Conservation (phyloP, 1,139 yeast genomes). For the Protomyces inouyei region DNA sequence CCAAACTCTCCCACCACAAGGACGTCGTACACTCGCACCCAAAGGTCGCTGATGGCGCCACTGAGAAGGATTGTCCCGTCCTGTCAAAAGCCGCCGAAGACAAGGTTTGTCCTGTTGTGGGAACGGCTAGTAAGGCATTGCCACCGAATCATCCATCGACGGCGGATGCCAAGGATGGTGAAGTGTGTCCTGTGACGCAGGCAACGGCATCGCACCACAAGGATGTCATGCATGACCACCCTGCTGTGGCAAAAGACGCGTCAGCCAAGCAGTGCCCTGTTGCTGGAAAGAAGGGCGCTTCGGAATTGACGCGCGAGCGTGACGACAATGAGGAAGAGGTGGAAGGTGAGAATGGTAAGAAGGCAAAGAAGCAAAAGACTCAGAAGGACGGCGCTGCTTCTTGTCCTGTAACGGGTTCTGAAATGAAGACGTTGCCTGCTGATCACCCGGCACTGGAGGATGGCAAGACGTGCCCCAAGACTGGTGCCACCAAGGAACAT, state of each 20-base stretch:
- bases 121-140: conserved; percentile 9
- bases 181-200: conserved; percentile 20
- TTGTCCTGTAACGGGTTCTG: background rate
- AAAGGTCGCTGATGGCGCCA: conserved; percentile 1
- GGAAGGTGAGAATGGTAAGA: background rate
- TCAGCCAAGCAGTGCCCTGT: conserved; percentile 16
- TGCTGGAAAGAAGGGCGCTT: background rate
- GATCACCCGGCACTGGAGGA: background rate
- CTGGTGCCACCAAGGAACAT: conserved; percentile 11
- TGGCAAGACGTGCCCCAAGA: conserved; percentile 18
- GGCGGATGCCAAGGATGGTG: background rate
- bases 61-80: conserved; percentile 25
- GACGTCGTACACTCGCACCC: conserved; percentile 20
- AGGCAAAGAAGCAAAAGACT: background rate
- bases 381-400: background rate
- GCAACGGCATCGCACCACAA: conserved; percentile 18
- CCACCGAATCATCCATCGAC: conserved; percentile 20
- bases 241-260: background rate
- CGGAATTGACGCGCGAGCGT: background rate
- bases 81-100: conserved; percentile 8
- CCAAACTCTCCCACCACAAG: conserved; percentile 13
- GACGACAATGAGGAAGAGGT: background rate
- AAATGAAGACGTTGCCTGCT: background rate
- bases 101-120: conserved; percentile 22
- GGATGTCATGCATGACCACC: conserved; percentile 11